Base-by-base conservation (phyloP, 805 yeast genomes). In the Pichia nanzhaoensis region DNA sequence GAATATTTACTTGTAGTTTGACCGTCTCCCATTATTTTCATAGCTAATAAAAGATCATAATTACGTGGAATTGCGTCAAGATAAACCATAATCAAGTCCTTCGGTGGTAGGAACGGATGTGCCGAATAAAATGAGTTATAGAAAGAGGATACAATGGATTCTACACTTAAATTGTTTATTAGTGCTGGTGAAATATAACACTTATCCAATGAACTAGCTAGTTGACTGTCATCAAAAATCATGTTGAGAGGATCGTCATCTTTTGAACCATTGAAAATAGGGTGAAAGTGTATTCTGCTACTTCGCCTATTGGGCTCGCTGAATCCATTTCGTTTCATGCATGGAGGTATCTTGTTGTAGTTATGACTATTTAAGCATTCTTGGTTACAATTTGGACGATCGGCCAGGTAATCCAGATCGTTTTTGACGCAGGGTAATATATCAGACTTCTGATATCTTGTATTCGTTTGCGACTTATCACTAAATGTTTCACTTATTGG, bases 21-120 rank as follows among this genome's bases (percentile, higher is more conserved):
- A 3, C 79, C 80, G 45, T 73, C 78, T 1, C 72, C 74, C 16
- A 75, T 59, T 3, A 75, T 49, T 48, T 73, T 71, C 77, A 75
- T 73, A 1, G 73, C 67, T 1, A 66, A 58, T 5, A 75, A 35
- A n/a, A 73, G 47, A 47, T 75, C 79, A 32, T 59, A 59, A 21
- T 67, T 68, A 34, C 64, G 49, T 0, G 69, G 68, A 1, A 66
- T 55, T 13, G 60, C 42, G 6, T 52, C 46, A 9, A 74, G 50
- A 49, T 63, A 74, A 1, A 54, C 49, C 12, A 55, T 37, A 6
- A 74, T 61, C 24, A 71, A 65, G 8, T 53, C 51, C 31, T 57
- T 44, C 3, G 68, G 66, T 0, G 80, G 78, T 45, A 75, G 56
- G 27, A 75, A 60, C 1, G 80, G 80, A 52, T 75, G 80, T 3